Conservation (phyloP, 495 filamentous ascomycete genomes). For the Tetracladium marchalianum region DNA sequence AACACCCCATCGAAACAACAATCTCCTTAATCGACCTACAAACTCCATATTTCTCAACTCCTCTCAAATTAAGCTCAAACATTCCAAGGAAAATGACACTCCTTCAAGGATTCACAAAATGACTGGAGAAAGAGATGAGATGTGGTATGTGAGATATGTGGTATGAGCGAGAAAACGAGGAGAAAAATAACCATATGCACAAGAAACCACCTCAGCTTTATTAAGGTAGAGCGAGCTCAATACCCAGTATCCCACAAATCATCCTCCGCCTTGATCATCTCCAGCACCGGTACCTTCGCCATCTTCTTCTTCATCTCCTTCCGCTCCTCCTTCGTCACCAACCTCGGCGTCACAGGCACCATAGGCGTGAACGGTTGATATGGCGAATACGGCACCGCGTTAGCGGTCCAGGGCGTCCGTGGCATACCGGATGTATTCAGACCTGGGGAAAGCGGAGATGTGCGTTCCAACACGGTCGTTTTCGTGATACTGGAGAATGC, state of each 20-base stretch:
- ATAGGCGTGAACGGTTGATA: constrained; percentile 89
- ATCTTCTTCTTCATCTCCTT: constrained; percentile 55
- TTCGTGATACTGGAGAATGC: constrained; percentile 45
- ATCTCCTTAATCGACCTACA: no score
- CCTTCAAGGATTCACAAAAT: no score
- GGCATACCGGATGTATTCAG: constrained; percentile 26
- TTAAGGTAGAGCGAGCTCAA: not conserved
- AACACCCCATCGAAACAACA: no score
- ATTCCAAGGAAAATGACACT: no score
- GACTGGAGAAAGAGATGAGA: no score
- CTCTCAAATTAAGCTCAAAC: no score
- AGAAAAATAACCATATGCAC: no score
- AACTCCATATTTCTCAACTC: no score
- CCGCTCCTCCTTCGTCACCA: constrained; percentile 65
- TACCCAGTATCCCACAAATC: constrained; percentile 41
- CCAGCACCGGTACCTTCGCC: constrained; percentile 41
- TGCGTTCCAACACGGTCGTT: constrained; percentile 68
- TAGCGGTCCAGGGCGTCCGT: constrained; percentile 51
- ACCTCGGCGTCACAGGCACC: constrained; percentile 75
- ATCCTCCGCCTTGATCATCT: constrained; percentile 40
- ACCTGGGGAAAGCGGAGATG: constrained; percentile 35
- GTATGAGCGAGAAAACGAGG: no score
- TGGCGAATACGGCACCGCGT: constrained; percentile 72
- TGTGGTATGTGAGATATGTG: no score
- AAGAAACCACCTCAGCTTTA: no score